These are phyloP conservation scores for Symbiotaphrina buchneri DNA, from an alignment of 495 filamentous ascomycete genomes.

Conservation along the genomic window DNA sequence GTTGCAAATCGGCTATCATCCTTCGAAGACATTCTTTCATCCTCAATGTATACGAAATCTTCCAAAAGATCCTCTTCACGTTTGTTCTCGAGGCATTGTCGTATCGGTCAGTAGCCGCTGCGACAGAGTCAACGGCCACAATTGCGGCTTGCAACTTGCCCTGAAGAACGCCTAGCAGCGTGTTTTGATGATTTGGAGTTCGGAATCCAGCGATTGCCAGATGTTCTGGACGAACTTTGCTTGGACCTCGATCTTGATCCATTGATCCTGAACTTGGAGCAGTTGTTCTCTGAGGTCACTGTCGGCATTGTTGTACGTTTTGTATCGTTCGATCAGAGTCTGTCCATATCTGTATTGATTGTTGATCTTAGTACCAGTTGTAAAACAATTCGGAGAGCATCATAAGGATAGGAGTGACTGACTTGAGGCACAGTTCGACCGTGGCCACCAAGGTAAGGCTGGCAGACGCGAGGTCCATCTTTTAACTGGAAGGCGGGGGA, in stretches of 20 bases:
- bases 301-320: not conserved
- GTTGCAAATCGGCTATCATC: conserved; percentile 15
- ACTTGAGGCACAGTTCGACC: conserved; percentile 1
- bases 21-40: conserved; percentile 8
- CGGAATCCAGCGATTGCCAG: not conserved
- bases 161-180: not conserved
- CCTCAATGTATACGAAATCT: not conserved
- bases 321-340: not conserved
- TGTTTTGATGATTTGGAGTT: conserved; percentile 1
- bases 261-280: not conserved
- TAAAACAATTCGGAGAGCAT: conserved; percentile 1
- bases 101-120: too few relatives aligned
- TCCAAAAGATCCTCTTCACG: not conserved
- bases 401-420: not conserved
- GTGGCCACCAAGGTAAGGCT: not conserved
- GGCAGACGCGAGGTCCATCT: not conserved
- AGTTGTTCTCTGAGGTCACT: not conserved
- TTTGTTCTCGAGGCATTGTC: not conserved
- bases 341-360: conserved; percentile 1
- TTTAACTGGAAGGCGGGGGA: too few relatives aligned
- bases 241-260: conserved; percentile 2
- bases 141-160: conserved; percentile 1
- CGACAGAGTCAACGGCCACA: too few relatives aligned
- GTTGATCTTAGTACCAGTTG: not conserved
- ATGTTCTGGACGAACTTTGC: not conserved